Conservation (phyloP, 352 stramenopile genomes). For the Elongisporangium undulatum region DNA sequence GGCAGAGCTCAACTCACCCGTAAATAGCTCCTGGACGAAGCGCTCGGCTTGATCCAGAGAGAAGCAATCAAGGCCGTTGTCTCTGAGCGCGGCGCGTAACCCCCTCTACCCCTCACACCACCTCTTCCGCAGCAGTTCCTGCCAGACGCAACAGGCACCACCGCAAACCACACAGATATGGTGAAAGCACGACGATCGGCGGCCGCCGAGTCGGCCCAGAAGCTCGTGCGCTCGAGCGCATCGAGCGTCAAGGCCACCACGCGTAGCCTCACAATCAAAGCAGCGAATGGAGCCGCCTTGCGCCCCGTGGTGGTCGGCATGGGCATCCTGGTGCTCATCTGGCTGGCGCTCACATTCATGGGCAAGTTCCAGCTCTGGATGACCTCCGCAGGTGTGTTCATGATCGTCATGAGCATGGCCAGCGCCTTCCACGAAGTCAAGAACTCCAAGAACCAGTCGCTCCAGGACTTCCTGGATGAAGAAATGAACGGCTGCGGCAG, state of each 20-base stretch:
- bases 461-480: constrained; percentile 54
- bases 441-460: constrained; percentile 30
- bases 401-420: constrained; percentile 56
- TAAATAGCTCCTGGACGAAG: not conserved
- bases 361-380: constrained; percentile 65
- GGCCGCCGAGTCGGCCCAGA: constrained; percentile 7
- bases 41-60: not conserved
- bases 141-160: not conserved
- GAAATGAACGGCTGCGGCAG: constrained; percentile 42
- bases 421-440: constrained; percentile 65
- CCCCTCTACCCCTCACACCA: not conserved
- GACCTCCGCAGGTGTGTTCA: constrained; percentile 49
- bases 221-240: constrained; percentile 24
- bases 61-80: not conserved
- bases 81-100: not conserved
- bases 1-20: not conserved
- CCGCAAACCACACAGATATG: not conserved
- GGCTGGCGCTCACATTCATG: constrained; percentile 39
- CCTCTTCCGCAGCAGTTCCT: not conserved
- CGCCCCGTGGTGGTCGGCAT: constrained; percentile 21
- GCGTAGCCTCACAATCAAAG: constrained; percentile 22
- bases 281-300: constrained; percentile 13
- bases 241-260: constrained; percentile 12
- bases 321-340: constrained; percentile 36
- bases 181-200: not conserved